A percentile compares a stretch with the other conserved stretches of the same genome.
Evolutionary conservation across 768 basidiomycete species (phyloP).

Genomic region (Tephrocybe rancida): DNA sequence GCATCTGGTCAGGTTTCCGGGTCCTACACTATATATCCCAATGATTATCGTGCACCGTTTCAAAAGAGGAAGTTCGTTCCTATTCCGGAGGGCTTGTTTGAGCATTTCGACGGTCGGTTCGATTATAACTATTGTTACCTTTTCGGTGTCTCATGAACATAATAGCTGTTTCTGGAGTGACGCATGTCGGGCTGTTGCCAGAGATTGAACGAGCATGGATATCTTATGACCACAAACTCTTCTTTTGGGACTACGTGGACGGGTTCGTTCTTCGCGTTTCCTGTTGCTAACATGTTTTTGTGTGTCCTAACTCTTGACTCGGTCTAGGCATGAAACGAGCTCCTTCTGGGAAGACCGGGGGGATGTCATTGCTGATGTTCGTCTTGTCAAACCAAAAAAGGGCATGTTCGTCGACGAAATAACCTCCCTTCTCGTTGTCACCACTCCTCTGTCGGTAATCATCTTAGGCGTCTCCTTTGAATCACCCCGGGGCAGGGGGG

Average conservation of each 20-base stretch:
- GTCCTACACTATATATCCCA: constrained; percentile 77
- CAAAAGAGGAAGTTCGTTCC: constrained; percentile 75
- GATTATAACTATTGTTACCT: neutral
- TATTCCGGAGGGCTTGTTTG: constrained; percentile 79
- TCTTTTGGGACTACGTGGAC: constrained; percentile 95
- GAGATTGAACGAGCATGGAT: constrained; percentile 97
- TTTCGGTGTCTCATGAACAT: constrained; percentile 6
- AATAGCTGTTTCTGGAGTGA: constrained; percentile 65
- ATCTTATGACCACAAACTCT: constrained; percentile 90
- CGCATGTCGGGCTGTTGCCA: constrained; percentile 89
- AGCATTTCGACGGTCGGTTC: constrained; percentile 72
- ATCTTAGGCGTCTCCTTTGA: constrained; percentile 80
- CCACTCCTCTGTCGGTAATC: constrained; percentile 80
- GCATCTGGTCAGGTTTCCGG: constrained; percentile 71
- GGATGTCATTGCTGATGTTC: constrained; percentile 87
- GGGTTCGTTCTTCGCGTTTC: constrained; percentile 64
- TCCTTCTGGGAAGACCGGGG: constrained; percentile 93
- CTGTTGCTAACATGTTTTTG: neutral
- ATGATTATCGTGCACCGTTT: constrained; percentile 78
- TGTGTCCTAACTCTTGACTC: neutral
- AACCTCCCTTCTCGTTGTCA: constrained; percentile 84
- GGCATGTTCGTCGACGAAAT: constrained; percentile 94
- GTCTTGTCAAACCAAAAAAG: constrained; percentile 82
- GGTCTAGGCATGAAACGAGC: constrained; percentile 77
- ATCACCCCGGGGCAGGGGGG: constrained; percentile 42